Evolutionary conservation across 2,329 filamentous ascomycete species (phyloP).

Genomic region (Aspergillus eucalypticola): DNA sequence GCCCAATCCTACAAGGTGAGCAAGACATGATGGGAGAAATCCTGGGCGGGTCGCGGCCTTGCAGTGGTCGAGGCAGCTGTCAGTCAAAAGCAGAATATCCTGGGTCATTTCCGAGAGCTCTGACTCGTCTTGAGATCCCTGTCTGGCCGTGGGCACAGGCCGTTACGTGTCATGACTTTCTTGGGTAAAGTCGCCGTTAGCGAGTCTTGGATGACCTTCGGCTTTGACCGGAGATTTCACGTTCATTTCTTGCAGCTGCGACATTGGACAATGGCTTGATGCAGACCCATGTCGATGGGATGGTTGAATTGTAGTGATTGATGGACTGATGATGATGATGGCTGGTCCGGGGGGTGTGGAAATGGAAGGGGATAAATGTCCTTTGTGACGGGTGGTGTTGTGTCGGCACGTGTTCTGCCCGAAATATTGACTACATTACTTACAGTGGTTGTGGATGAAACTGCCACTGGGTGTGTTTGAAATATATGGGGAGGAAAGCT

Average conservation of each 20-base stretch:
- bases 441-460: background rate
- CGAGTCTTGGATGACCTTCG: constrained; percentile 1
- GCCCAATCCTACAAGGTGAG: background rate
- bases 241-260: background rate
- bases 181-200: constrained; percentile 25
- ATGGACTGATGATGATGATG: background rate
- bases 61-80: background rate
- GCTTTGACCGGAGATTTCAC: background rate
- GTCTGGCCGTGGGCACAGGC: constrained; percentile 5
- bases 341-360: background rate
- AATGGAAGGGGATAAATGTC: background rate
- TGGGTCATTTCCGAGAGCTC: background rate
- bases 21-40: background rate
- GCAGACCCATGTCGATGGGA: background rate
- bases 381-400: background rate
- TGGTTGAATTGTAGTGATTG: background rate
- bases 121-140: background rate
- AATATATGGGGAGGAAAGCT: constrained; percentile 3
- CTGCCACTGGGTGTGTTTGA: background rate
- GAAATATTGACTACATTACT: background rate
- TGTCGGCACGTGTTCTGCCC: background rate
- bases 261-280: background rate
- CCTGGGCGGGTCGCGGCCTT: background rate
- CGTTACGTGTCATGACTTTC: constrained; percentile 36
- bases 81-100: background rate